phyloP scores from a whole-genome alignment of 306 rosid genomes.

The Pueraria montana region DNA sequence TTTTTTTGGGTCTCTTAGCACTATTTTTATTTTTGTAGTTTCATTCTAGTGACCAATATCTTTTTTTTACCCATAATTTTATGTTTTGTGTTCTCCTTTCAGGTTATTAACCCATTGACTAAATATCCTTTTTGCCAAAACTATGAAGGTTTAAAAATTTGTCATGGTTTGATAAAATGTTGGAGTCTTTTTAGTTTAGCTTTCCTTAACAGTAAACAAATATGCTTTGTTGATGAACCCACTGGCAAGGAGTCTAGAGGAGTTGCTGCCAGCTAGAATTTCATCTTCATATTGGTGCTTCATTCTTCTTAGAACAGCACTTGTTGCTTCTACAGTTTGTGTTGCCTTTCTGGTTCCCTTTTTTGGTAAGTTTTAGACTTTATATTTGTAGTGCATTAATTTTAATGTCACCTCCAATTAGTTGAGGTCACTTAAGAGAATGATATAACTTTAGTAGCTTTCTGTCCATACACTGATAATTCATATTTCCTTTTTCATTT shows the following conservation, averaged over 20 bases:
- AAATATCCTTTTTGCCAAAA: constrained; percentile 69
- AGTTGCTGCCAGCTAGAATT: constrained; percentile 66
- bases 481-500: background rate
- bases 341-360: constrained; percentile 82
- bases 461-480: background rate
- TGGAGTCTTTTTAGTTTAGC: background rate
- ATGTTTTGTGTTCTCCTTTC: constrained; percentile 45
- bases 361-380: constrained; percentile 63
- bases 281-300: constrained; percentile 61
- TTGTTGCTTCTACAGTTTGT: constrained; percentile 70
- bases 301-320: constrained; percentile 67
- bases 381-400: background rate
- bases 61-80: constrained; percentile 32
- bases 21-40: background rate
- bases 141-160: constrained; percentile 9
- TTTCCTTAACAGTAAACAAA: constrained; percentile 66
- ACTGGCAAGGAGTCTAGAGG: constrained; percentile 85
- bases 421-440: background rate
- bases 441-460: background rate
- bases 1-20: background rate
- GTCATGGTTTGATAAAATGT: constrained; percentile 30
- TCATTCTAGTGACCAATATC: background rate
- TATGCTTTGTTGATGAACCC: constrained; percentile 84
- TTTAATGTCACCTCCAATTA: background rate
- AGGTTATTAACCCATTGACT: constrained; percentile 82